A percentile compares a stretch with the other conserved stretches of the same genome.
phyloP scores from a whole-genome alignment of 1,284 basidiomycete genomes.

The Thelephora terrestris region DNA sequence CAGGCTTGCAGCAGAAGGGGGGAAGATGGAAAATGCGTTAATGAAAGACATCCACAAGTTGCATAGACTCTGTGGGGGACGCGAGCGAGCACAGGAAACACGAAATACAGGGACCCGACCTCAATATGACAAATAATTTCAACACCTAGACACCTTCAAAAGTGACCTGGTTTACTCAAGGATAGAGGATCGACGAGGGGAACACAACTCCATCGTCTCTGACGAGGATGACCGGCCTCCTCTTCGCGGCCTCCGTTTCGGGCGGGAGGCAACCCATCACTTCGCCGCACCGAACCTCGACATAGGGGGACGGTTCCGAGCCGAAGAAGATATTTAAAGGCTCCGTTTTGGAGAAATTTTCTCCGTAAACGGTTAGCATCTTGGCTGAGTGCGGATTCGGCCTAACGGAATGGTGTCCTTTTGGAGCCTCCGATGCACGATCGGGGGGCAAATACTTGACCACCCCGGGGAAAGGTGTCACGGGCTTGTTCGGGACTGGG shows the following conservation, averaged over 20 bases:
- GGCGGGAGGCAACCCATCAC: slow-evolving; percentile 75
- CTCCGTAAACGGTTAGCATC: slow-evolving; percentile 82
- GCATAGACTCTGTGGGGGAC: neutral
- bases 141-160: slow-evolving; percentile 10
- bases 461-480: slow-evolving; percentile 79
- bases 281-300: slow-evolving; percentile 84
- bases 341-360: slow-evolving; percentile 77
- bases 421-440: slow-evolving; percentile 64
- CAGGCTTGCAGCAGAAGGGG: slow-evolving; percentile 1
- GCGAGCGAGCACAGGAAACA: slow-evolving; percentile 7
- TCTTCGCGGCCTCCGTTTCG: slow-evolving; percentile 50
- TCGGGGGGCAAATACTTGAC: slow-evolving; percentile 83
- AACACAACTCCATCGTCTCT: slow-evolving; percentile 86
- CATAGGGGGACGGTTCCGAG: slow-evolving; percentile 75
- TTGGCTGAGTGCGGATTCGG: slow-evolving; percentile 61
- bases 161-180: slow-evolving; percentile 26
- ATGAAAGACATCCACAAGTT: too few species aligned
- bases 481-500: slow-evolving; percentile 69
- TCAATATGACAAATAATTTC: slow-evolving; percentile 3
- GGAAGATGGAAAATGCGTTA: slow-evolving; percentile 1
- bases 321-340: slow-evolving; percentile 82
- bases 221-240: slow-evolving; percentile 76
- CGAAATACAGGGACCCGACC: slow-evolving; percentile 7
- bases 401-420: slow-evolving; percentile 53
- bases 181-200: slow-evolving; percentile 81